These are phyloP conservation scores for Hyaloraphidium curvatum DNA, from an alignment of 192 early-diverging fungal species.

Conservation along the genomic window DNA sequence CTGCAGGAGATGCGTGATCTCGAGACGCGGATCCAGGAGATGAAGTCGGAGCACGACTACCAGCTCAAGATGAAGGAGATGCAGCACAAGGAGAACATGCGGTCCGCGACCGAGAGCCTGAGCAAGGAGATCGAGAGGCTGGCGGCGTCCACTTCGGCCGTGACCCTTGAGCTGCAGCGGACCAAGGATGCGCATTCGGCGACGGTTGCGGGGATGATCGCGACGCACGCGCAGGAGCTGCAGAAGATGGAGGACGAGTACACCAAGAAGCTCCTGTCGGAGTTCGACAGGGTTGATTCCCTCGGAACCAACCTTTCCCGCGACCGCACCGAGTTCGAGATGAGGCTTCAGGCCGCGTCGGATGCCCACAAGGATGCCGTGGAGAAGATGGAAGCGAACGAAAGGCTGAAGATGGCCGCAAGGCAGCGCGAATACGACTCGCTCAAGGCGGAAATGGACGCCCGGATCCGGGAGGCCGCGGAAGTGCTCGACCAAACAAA, in stretches of 20 bases:
- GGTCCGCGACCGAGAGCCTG: conserved; percentile 40
- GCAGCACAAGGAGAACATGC: conserved; percentile 49
- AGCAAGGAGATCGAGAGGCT: conserved; percentile 41
- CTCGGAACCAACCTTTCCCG: too few species aligned
- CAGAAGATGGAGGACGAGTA: conserved; percentile 29
- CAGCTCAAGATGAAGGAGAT: conserved; percentile 42
- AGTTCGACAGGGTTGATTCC: conserved; percentile 43
- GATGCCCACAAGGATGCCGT: conserved; percentile 24
- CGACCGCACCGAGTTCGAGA: too few species aligned
- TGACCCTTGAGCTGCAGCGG: too few species aligned
- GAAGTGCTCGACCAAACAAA: too few species aligned
- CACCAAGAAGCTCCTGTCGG: conserved; percentile 33
- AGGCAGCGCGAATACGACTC: too few species aligned
- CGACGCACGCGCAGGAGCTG: conserved; percentile 30
- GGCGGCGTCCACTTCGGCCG: conserved; percentile 33
- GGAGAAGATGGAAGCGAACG: conserved; percentile 25
- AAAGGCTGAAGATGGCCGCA: too few species aligned
- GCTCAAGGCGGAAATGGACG: too few species aligned
- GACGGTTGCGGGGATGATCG: conserved; percentile 38
- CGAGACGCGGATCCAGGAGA: conserved; percentile 35
- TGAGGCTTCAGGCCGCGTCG: conserved; percentile 32
- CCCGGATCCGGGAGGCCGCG: too few species aligned
- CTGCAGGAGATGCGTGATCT: conserved; percentile 33
- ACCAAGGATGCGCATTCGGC: too few species aligned
- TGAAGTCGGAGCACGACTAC: conserved; percentile 50